A percentile compares a stretch with the other conserved stretches of the same genome.
Evolutionary conservation across 2,329 filamentous ascomycete species (phyloP).

Genomic region (Nemania sp.): DNA sequence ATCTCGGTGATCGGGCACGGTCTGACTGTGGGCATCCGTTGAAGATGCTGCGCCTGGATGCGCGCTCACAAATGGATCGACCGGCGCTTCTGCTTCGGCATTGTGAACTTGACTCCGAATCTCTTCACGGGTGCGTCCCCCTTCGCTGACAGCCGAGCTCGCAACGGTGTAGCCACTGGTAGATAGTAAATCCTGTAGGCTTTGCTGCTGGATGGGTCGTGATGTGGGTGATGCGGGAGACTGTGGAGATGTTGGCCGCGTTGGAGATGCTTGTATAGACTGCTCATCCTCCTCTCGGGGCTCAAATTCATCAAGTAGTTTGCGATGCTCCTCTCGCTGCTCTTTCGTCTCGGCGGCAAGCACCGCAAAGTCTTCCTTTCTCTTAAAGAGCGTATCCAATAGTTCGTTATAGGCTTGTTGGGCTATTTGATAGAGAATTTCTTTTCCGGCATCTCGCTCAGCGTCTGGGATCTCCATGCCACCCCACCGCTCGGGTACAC

Average conservation of each 20-base stretch:
- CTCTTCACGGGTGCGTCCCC: conserved; percentile 15
- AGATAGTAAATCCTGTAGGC: conserved; percentile 47
- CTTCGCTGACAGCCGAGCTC: conserved; percentile 26
- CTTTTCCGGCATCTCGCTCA: conserved; percentile 80
- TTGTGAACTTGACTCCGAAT: background rate
- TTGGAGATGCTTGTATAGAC: conserved; percentile 12
- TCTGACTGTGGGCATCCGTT: conserved; percentile 6
- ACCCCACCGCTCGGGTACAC: conserved; percentile 73
- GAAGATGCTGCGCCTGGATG: background rate
- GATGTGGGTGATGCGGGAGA: conserved; percentile 2
- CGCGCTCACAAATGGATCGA: background rate
- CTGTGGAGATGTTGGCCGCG: conserved; percentile 16
- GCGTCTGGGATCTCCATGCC: conserved; percentile 78
- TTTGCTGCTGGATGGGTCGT: conserved; percentile 33
- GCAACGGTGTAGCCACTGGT: conserved; percentile 51
- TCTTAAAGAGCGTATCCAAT: conserved; percentile 81
- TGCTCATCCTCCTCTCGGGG: conserved; percentile 39
- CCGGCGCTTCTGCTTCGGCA: background rate
- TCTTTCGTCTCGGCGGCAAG: conserved; percentile 65
- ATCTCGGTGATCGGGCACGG: conserved; percentile 48
- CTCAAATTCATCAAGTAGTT: conserved; percentile 50
- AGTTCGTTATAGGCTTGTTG: conserved; percentile 94
- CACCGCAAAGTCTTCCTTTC: conserved; percentile 75
- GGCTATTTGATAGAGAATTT: conserved; percentile 88
- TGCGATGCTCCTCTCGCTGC: conserved; percentile 60